Evolutionary conservation across 495 filamentous ascomycete genomes (phyloP).

Genomic region (Penicillium simplicissimum): DNA sequence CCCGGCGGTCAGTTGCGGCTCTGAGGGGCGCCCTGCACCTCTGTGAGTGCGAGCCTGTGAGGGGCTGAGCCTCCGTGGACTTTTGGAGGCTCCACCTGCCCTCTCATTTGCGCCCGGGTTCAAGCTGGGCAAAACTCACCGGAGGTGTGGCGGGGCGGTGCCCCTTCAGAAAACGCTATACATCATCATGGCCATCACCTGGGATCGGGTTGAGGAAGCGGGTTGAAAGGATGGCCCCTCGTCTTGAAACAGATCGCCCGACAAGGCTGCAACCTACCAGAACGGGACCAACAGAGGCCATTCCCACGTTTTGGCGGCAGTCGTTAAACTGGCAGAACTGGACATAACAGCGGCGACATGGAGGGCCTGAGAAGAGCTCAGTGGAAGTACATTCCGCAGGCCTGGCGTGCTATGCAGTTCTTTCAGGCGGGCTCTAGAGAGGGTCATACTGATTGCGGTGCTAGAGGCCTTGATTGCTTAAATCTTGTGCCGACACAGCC

Average conservation of each 20-base stretch:
- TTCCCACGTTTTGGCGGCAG: not conserved
- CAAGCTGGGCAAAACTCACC: not conserved
- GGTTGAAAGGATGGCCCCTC: not conserved
- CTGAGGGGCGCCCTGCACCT: not conserved
- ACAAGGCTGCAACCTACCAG: not conserved
- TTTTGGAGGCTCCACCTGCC: not conserved
- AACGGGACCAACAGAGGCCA: not conserved
- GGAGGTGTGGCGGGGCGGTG: not conserved
- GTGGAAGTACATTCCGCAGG: not conserved
- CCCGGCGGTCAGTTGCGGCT: slow-evolving; percentile 13
- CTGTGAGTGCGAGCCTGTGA: not conserved
- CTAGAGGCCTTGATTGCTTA: not conserved
- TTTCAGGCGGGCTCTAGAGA: not conserved
- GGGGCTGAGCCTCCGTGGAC: not conserved
- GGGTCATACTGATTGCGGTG: not conserved
- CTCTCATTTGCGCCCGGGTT: slow-evolving; percentile 3
- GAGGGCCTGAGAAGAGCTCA: not conserved
- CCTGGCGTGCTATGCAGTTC: not conserved
- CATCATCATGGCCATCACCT: not conserved
- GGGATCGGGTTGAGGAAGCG: not conserved
- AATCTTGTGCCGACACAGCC: not conserved
- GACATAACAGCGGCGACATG: not conserved
- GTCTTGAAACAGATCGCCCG: not conserved
- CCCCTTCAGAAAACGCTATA: not conserved
- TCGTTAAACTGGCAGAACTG: not conserved